phyloP scores from a whole-genome alignment of 176 grass and related monocot genomes.

The Phragmites australis region DNA sequence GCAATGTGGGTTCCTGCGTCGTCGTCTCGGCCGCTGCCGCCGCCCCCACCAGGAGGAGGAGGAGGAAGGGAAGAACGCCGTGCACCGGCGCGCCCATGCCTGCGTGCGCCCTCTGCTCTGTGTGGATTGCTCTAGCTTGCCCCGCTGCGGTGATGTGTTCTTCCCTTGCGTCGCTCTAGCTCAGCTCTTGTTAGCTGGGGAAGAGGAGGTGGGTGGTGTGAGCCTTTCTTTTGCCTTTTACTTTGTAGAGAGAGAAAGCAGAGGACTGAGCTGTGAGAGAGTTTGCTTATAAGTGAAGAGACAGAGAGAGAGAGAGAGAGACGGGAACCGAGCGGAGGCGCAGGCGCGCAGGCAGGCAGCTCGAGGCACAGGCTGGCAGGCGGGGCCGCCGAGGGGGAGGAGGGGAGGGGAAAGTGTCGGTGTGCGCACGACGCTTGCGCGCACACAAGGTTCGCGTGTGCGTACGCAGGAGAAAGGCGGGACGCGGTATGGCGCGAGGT shows the following conservation, averaged over 20 bases:
- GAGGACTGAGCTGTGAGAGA: slow-evolving; percentile 24
- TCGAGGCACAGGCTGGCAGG: slow-evolving; percentile 40
- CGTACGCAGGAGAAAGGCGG: slow-evolving; percentile 9
- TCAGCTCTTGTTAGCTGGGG: not conserved
- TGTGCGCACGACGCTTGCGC: slow-evolving; percentile 11
- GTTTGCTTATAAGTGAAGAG: slow-evolving; percentile 55
- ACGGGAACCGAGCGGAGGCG: no score
- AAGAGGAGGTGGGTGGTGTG: slow-evolving; percentile 36
- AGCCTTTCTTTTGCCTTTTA: slow-evolving; percentile 27
- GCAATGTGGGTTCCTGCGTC: slow-evolving; percentile 49
- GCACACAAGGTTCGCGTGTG: slow-evolving; percentile 22
- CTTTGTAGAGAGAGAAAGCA: not conserved
- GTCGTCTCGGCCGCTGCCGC: not conserved
- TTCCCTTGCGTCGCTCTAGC: not conserved
- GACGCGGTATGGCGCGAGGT: not conserved
- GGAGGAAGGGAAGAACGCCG: slow-evolving; percentile 46
- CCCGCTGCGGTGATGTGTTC: not conserved
- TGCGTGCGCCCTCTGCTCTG: not conserved
- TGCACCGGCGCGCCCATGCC: slow-evolving; percentile 48
- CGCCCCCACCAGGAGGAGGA: slow-evolving; percentile 27
- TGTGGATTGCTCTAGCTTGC: not conserved
- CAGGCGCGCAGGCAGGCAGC: not conserved
- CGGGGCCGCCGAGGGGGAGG: not conserved
- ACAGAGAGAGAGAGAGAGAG: not conserved
- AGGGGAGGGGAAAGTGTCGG: slow-evolving; percentile 24